These are phyloP conservation scores for Pythium monospermum DNA, from an alignment of 352 stramenopile genomes.

Conservation along the genomic window DNA sequence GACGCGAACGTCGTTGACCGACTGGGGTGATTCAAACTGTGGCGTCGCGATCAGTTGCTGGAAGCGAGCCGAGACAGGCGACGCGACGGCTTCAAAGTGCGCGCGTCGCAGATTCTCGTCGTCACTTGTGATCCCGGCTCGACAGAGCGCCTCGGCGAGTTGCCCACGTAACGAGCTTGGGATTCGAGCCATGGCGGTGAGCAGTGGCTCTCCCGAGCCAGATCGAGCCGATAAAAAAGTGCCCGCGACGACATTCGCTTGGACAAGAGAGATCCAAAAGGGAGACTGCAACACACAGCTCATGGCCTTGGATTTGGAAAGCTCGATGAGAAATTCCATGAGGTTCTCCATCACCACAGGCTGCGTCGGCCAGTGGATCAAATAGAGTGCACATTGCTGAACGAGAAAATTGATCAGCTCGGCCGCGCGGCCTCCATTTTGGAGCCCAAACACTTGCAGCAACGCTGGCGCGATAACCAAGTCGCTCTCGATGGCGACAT, in stretches of 20 bases:
- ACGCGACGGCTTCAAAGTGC: constrained; percentile 56
- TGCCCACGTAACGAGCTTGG: constrained; percentile 52
- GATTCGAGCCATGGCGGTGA: constrained; percentile 49
- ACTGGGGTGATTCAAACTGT: constrained; percentile 56
- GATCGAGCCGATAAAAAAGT: constrained; percentile 36
- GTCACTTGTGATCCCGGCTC: constrained; percentile 57
- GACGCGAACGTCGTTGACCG: constrained; percentile 52
- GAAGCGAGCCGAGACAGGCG: constrained; percentile 42
- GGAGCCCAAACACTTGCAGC: constrained; percentile 60
- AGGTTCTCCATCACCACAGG: constrained; percentile 80
- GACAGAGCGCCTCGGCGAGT: constrained; percentile 65
- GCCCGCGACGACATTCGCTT: constrained; percentile 59
- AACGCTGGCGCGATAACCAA: constrained; percentile 36
- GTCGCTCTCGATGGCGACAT: constrained; percentile 34
- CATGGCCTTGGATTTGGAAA: constrained; percentile 65
- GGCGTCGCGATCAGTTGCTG: constrained; percentile 51
- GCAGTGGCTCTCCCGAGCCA: constrained; percentile 25
- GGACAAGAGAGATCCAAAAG: constrained; percentile 71
- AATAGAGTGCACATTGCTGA: constrained; percentile 57
- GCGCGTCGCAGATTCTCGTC: constrained; percentile 33
- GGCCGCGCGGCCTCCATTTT: constrained; percentile 39
- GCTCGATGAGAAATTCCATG: constrained; percentile 66
- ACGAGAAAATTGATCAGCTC: constrained; percentile 73
- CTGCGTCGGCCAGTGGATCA: constrained; percentile 80
- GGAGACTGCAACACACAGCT: constrained; percentile 40